Percentiles rank a stretch among this genome's conserved stretches.
phyloP scores from a whole-genome alignment of 345 rosid genomes.

The Sonneratia caseolaris region DNA sequence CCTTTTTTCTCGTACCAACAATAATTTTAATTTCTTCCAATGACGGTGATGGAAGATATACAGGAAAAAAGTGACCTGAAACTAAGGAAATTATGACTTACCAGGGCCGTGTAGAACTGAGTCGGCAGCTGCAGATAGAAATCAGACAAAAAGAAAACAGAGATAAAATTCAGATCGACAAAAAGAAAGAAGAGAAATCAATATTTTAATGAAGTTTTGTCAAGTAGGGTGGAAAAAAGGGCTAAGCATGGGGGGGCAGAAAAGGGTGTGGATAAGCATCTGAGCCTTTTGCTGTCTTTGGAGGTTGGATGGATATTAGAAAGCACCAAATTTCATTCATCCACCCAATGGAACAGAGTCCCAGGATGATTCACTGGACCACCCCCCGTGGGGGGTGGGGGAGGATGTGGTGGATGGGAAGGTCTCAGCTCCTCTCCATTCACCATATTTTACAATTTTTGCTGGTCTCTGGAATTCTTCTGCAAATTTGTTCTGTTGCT shows the following conservation, averaged over 20 bases:
- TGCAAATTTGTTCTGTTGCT: not conserved
- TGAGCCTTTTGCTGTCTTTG: not conserved
- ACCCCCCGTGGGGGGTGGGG: not conserved
- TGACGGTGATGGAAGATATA: no score
- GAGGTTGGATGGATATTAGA: not conserved
- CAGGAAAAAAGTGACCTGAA: no score
- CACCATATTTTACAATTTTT: not conserved
- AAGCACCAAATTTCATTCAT: not conserved
- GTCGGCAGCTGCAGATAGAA: conserved; percentile 72
- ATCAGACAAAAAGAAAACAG: conserved; percentile 2
- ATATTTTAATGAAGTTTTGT: not conserved
- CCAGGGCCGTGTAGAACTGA: conserved; percentile 89
- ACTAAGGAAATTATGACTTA: conserved; percentile 16
- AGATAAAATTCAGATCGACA: conserved; percentile 5
- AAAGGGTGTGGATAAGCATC: conserved; percentile 9
- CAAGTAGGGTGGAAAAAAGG: not conserved
- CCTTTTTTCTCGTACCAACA: no score
- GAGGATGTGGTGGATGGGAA: no score
- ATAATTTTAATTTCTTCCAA: no score
- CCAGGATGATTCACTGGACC: not conserved
- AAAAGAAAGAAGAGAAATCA: not conserved
- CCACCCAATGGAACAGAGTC: not conserved
- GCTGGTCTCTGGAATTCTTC: no score
- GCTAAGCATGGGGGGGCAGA: not conserved
- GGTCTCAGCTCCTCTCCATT: no score